phyloP scores from a whole-genome alignment of 345 rosid genomes.

The Populus tremula region DNA sequence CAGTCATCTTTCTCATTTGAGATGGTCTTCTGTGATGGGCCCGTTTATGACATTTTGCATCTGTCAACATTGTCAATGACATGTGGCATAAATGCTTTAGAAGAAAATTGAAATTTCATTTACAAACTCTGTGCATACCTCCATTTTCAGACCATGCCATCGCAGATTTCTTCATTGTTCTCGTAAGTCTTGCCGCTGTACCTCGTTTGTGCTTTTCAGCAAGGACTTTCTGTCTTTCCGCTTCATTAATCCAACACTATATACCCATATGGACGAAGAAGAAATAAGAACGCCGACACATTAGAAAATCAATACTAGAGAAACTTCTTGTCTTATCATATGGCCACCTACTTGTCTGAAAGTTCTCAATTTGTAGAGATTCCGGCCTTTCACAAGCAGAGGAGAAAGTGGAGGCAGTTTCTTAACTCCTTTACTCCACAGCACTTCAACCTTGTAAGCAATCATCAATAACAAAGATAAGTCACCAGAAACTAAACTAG shows the following conservation, averaged over 20 bases:
- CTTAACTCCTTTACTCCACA: constrained; percentile 57
- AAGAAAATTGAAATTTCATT: neutral
- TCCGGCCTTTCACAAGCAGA: constrained; percentile 62
- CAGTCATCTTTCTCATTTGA: constrained; percentile 26
- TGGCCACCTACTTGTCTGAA: constrained; percentile 45
- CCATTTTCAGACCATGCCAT: constrained; percentile 28
- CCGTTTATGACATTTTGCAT: constrained; percentile 37
- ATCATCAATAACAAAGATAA: constrained; percentile 14
- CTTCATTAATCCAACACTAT: constrained; percentile 52
- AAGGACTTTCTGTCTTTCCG: constrained; percentile 44
- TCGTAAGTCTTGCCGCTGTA: constrained; percentile 49
- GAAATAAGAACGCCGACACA: constrained; percentile 6
- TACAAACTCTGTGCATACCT: constrained; percentile 18
- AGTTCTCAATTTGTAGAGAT: constrained; percentile 56
- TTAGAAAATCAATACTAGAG: neutral
- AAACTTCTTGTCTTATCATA: neutral
- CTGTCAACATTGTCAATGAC: constrained; percentile 28
- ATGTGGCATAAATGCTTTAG: neutral
- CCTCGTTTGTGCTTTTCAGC: constrained; percentile 66
- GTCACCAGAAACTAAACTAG: constrained; percentile 10
- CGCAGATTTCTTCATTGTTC: constrained; percentile 37
- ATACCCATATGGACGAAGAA: neutral
- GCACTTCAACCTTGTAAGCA: constrained; percentile 53
- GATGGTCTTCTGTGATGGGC: constrained; percentile 24
- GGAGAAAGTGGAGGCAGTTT: constrained; percentile 55